Evolutionary conservation across 345 rosid genomes (phyloP), one percentile per base, ranked within the genome.

Genomic region (Brassica nigra): DNA sequence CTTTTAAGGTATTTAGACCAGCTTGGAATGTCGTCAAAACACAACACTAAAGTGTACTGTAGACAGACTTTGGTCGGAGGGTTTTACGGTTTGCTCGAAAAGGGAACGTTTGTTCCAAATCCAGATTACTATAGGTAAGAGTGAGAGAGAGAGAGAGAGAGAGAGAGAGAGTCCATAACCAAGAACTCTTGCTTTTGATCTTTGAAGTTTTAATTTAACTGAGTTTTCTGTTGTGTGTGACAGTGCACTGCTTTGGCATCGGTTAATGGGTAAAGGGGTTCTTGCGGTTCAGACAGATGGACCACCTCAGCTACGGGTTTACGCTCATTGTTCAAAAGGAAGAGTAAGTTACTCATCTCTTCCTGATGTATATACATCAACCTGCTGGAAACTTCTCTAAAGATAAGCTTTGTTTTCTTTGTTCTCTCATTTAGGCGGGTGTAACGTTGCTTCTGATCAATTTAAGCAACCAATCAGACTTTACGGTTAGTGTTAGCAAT

Each of bases 101-200:
- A 84, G 11, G 84, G 86, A 18, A 90, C 97, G 0, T 80, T 86
- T 70, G 81, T 80, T 12, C 98, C 99, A 2, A 90, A 91, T 76
- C 99, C 98, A 3, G 98, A 95, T 84, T 95, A 95, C 88, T 95
- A 91, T 86, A 90, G 99, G 99, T 83, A 81, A 88, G 90, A 34
- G 9, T 0, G 5, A 47, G 15, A 33, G 36, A 33, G 0, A 33
- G 2, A 33, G 36, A 9, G 28, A 3, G 5, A 47, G 15, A 33
- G 36, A 33, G 0, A 33, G 2, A 33, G 36, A 9, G 28, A 64
- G 47, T 64, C 47, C 29, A 61, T 58, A 63, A 31, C 62, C 62
- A 63, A 33, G 52, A 75, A 66, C 37, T 52, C 36, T 39, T 42
- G 36, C 55, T 15, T 15, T 49, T n/a, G 61, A 52, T 64, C 33